Evolutionary conservation across 2,329 filamentous ascomycete genomes (phyloP), one percentile per base, ranked within the genome.

Genomic region (Alternaria viburni): DNA sequence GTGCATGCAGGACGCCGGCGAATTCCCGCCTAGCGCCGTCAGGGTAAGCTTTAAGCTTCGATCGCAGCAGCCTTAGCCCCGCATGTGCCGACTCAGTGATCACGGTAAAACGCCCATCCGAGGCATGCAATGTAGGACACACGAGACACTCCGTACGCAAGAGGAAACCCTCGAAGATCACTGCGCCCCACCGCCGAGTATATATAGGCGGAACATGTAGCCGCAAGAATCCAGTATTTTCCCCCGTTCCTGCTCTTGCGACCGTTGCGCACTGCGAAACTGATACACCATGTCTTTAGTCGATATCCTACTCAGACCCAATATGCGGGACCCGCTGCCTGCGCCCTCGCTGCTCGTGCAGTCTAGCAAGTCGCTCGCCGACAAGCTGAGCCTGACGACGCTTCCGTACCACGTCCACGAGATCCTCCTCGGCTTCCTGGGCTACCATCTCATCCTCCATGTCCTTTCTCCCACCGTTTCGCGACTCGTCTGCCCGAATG

Each of bases 331-430:
- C 71, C 90, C 90, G 1, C 91, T 93, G 74, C 87, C 89, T 41
- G 69, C 84, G 67, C 89, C 89, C 57, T 84, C 85, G 57, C 82
- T 83, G 81, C 83, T 90, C 57, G 80, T 84, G 66, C 72, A 80
- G 64, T 84, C 88, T 62, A 82, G 89, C 54, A 85, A 88, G 77
- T 91, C 91, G 12, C 84, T 88, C 74, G 89, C 91, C 63, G 86
- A 91, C 67, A 83, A 81, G 67, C 81, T 91, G 63, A 79, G 82
- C 57, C 82, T 95, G 51, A 84, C 85, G 4, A 90, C 90, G 3
- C 85, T 96, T n/a, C 90, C 91, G 7, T 82, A 90, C 45, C 92
- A 96, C 80, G 84, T 91, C 67, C 92, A 96, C 81, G 91, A 96
- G 79, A 85, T 95, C 30, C 65, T 93, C 59, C 81, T 88, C 64